Evolutionary conservation across 495 filamentous ascomycete genomes (phyloP).

Genomic region (Aspergillus bridgeri): DNA sequence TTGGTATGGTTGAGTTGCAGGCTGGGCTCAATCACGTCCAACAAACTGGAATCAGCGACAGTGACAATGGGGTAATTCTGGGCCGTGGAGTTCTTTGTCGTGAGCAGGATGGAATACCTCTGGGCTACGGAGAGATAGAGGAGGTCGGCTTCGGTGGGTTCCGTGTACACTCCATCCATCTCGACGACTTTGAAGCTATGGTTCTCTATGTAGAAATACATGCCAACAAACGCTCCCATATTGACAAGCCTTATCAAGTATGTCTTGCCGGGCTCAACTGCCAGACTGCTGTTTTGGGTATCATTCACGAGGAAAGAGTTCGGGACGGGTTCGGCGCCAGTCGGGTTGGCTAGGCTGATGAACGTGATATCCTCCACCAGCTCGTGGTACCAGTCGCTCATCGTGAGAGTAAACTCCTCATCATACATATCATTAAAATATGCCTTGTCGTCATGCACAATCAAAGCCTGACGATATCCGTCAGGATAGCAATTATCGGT

Average conservation of each 20-base stretch:
- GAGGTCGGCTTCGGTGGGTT: slow-evolving; percentile 55
- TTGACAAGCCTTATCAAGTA: slow-evolving; percentile 79
- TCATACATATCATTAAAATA: slow-evolving; percentile 63
- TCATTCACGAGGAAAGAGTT: slow-evolving; percentile 55
- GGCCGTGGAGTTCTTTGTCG: slow-evolving; percentile 58
- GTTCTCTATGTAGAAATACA: slow-evolving; percentile 77
- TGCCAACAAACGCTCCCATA: slow-evolving; percentile 67
- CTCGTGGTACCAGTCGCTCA: slow-evolving; percentile 64
- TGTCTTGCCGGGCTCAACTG: slow-evolving; percentile 68
- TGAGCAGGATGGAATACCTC: slow-evolving; percentile 66
- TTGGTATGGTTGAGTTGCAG: slow-evolving; percentile 68
- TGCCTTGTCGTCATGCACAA: slow-evolving; percentile 62
- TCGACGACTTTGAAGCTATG: slow-evolving; percentile 61
- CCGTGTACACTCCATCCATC: slow-evolving; percentile 51
- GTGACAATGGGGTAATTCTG: slow-evolving; percentile 65
- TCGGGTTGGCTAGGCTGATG: slow-evolving; percentile 47
- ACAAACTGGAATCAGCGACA: slow-evolving; percentile 29
- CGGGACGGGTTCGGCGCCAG: slow-evolving; percentile 53
- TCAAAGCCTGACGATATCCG: slow-evolving; percentile 66
- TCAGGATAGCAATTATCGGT: slow-evolving; percentile 68
- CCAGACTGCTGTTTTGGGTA: slow-evolving; percentile 52
- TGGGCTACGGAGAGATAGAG: slow-evolving; percentile 69
- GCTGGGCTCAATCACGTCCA: slow-evolving; percentile 28
- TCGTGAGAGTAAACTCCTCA: slow-evolving; percentile 60
- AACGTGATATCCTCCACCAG: slow-evolving; percentile 47